A percentile compares a stretch with the other conserved stretches of the same genome.
These are phyloP conservation scores for Aspergillus biplanus DNA, from an alignment of 495 filamentous ascomycete genomes.

Conservation along the genomic window DNA sequence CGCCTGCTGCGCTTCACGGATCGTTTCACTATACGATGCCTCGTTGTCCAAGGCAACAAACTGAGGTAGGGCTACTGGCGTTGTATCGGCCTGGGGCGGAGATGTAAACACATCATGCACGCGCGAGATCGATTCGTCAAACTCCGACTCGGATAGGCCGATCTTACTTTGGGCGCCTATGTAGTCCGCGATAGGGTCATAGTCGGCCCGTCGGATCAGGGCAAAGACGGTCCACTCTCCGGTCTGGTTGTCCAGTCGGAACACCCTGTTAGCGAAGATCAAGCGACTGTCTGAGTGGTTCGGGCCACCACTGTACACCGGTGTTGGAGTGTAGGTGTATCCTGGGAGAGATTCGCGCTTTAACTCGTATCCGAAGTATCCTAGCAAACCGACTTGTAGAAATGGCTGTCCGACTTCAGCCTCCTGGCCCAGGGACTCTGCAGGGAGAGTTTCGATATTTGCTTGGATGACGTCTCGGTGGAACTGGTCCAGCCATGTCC, in stretches of 20 bases:
- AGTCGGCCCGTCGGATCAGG: background rate
- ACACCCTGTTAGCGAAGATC: background rate
- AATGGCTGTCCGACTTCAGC: conserved; percentile 11
- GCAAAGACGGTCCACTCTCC: conserved; percentile 10
- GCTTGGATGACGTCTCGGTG: conserved; percentile 8
- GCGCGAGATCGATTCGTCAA: background rate
- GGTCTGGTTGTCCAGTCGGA: conserved; percentile 13
- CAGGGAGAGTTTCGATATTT: conserved; percentile 2
- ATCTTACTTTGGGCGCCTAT: background rate
- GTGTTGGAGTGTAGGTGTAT: background rate
- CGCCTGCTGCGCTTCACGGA: conserved; percentile 10
- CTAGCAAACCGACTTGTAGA: conserved; percentile 8
- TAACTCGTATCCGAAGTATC: conserved; percentile 10
- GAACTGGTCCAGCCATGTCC: conserved; percentile 12
- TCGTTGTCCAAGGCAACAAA: conserved; percentile 10
- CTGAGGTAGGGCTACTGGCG: background rate
- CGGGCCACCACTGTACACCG: background rate
- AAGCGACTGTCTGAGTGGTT: conserved; percentile 11
- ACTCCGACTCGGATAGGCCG: background rate
- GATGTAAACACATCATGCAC: background rate
- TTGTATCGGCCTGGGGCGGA: background rate
- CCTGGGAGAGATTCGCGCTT: conserved; percentile 10
- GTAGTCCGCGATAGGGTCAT: conserved; percentile 4
- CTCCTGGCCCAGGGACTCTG: conserved; percentile 7
- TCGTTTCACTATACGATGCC: conserved; percentile 3